Percentiles rank a stretch among this genome's conserved stretches.
Evolutionary conservation across 257 asterid genomes (phyloP).

Genomic region (Vinca minor): DNA sequence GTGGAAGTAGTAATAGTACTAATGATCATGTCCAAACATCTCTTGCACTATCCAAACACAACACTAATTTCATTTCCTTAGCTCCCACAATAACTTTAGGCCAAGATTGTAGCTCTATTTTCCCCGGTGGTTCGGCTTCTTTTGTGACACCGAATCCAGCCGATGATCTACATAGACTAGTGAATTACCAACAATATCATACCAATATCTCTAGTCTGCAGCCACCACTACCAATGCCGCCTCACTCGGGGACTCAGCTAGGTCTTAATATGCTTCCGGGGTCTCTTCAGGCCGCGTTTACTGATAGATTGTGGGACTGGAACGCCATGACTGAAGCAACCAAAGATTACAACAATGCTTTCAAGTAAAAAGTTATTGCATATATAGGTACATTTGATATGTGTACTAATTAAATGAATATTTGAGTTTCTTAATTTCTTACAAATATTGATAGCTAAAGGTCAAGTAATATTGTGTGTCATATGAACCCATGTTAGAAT

Average conservation of each 20-base stretch:
- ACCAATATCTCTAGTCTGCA: constrained; percentile 28
- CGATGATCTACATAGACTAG: constrained; percentile 68
- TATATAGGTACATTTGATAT: not conserved
- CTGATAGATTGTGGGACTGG: constrained; percentile 90
- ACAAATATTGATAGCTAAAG: not conserved
- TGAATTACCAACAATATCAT: constrained; percentile 33
- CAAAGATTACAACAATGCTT: constrained; percentile 22
- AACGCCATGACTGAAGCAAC: constrained; percentile 22
- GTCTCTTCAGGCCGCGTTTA: constrained; percentile 30
- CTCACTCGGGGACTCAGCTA: constrained; percentile 35
- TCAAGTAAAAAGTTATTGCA: constrained; percentile 12
- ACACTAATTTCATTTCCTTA: constrained; percentile 19
- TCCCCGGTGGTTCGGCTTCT: constrained; percentile 17
- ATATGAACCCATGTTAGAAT: constrained; percentile 2
- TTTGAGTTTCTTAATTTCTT: not conserved
- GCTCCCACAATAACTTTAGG: too few relatives aligned
- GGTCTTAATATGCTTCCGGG: constrained; percentile 31
- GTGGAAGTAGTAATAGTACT: constrained; percentile 45
- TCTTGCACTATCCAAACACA: constrained; percentile 37
- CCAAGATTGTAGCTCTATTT: too few relatives aligned
- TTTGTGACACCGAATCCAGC: constrained; percentile 18
- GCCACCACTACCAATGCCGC: constrained; percentile 13
- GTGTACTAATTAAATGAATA: constrained; percentile 10
- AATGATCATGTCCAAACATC: constrained; percentile 40
- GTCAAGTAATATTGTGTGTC: too few relatives aligned